Base-by-base conservation (phyloP, 805 yeast species). In the Groenewaldozyma tartarivorans region DNA sequence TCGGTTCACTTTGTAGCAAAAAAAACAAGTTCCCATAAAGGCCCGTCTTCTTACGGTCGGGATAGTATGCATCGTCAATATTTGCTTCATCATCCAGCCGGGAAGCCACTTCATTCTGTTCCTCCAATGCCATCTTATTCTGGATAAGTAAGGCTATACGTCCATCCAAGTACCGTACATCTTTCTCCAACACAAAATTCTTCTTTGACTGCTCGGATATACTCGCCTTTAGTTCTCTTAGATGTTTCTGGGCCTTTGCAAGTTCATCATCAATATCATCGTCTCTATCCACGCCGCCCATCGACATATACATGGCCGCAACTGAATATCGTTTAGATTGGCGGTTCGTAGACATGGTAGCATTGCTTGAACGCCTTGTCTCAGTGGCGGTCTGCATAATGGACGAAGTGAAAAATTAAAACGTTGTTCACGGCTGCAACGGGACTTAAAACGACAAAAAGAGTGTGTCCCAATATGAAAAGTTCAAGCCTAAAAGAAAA, bases 141-240 rank as follows among this genome's bases (percentile, higher is more conserved):
- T 62, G 66, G 33, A 63, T 63, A 18, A 63, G 53, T 39, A 60
- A 52, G 11, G 66, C 66, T 29, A 63, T 63, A 16, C 67, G 57
- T 13, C 59, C 45, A 45, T 63, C 67, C 26, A 63, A 51, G 37
- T 56, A 61, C 35, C 65, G 52, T 33, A 63, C 63, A 38, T 63
- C 66, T 42, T 55, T 56, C 41, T 63, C 67, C 38, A 60, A 52
- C 39, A 59, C 46, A 38, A 61, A 63, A 45, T 63, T 63, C 29
- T 47, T 49, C 44, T 61, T 62, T 30, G 62, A 55, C 46, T 54
- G 63, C 33, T 57, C 58, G 15, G 64, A 56, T 29, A 63, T 63
- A 31, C 50, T 43, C 3, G 58, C 45, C 41, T 63, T 63, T 34
- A 63, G 58, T 16, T 47, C 44, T 33, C 59, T 51, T 31, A 59